Percentiles rank a stretch among this genome's conserved stretches.
These are phyloP conservation scores for Vinca minor DNA, from an alignment of 257 asterid species.

Conservation along the genomic window DNA sequence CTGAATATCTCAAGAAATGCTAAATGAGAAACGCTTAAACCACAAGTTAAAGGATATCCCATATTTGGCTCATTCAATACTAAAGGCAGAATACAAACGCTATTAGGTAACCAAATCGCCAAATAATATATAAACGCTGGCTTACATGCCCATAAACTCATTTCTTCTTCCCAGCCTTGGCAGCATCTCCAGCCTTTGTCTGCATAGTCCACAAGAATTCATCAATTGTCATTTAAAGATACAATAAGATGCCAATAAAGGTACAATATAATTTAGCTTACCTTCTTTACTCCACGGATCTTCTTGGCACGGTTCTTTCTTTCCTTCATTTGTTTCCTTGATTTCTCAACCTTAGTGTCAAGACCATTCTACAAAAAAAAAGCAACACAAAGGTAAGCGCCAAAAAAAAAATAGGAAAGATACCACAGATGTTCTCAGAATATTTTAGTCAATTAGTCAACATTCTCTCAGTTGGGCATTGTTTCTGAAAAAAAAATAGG, in stretches of 20 bases:
- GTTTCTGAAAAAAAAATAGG: too few species aligned
- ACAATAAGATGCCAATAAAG: too few species aligned
- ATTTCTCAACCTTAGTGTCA: slow-evolving; percentile 81
- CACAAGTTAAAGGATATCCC: not conserved
- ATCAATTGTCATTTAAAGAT: not conserved
- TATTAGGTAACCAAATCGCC: not conserved
- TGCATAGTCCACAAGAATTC: slow-evolving; percentile 17
- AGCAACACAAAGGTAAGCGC: not conserved
- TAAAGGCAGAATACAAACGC: too few species aligned
- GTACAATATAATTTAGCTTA: slow-evolving; percentile 13
- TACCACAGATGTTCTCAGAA: not conserved
- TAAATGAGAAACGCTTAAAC: not conserved
- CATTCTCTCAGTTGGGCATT: too few species aligned
- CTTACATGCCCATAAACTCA: slow-evolving; percentile 15
- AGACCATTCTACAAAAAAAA: slow-evolving; percentile 61
- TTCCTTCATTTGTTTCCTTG: slow-evolving; percentile 87
- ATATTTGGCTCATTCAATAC: not conserved
- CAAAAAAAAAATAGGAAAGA: not conserved
- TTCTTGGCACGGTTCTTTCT: slow-evolving; percentile 83
- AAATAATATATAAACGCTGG: not conserved
- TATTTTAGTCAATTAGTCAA: too few species aligned
- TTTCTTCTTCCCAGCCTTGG: slow-evolving; percentile 78
- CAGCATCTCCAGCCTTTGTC: slow-evolving; percentile 86
- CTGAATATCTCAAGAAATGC: not conserved
- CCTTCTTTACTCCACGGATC: slow-evolving; percentile 94